phyloP scores from a whole-genome alignment of 2,329 filamentous ascomycete genomes.

The Pyricularia pennisetigena region DNA sequence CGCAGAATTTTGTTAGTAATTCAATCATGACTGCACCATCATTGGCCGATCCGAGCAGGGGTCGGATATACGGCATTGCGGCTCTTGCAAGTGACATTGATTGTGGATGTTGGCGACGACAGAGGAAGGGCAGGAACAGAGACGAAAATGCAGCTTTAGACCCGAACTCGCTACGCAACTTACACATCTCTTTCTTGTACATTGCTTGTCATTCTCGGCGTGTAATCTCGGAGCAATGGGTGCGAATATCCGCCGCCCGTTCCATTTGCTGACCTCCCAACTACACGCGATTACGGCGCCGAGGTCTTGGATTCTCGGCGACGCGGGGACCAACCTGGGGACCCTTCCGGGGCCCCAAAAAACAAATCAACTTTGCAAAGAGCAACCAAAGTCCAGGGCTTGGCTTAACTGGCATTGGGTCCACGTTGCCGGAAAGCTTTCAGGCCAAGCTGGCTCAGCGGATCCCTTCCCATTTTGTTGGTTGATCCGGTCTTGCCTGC shows the following conservation, averaged over 20 bases:
- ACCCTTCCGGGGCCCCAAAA: not conserved
- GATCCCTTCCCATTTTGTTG: not conserved
- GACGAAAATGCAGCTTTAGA: not conserved
- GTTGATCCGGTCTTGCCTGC: not conserved
- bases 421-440: not conserved
- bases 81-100: not conserved
- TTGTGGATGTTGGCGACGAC: not conserved
- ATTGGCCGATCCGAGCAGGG: not conserved
- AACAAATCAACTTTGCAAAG: not conserved
- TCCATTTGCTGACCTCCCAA: not conserved
- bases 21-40: not conserved
- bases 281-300: not conserved
- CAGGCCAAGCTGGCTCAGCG: not conserved
- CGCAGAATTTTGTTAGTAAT: not conserved
- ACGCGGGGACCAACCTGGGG: not conserved
- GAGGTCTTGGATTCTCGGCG: not conserved
- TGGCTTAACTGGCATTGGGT: not conserved
- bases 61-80: not conserved
- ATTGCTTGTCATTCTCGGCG: not conserved
- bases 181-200: no score
- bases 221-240: not conserved
- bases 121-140: not conserved
- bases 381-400: not conserved
- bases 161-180: no score
- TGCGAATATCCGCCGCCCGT: no score